Evolutionary conservation across 768 basidiomycete species (phyloP), one percentile per base, ranked within the genome.

Genomic region (Pleurotus salmoneostramineus): DNA sequence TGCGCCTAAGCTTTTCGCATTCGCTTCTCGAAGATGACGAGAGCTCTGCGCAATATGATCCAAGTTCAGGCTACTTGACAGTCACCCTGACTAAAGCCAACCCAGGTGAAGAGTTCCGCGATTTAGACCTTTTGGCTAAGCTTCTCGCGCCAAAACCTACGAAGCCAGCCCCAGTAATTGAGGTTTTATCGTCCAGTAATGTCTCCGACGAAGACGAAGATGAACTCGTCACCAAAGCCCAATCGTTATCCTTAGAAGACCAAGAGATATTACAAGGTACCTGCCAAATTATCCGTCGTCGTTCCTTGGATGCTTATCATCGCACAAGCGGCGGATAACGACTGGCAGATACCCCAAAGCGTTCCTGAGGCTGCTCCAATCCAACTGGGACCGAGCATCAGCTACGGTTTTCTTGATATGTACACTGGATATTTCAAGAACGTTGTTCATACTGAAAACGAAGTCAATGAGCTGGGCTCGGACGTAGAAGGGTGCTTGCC

Each of bases 111-210:
- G 73, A 78, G 32, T 95, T 93, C 65, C 69, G 83, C 46, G 91
- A 93, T 67, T 73, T 95, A 63, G 92, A 94, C 70, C 72, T 94
- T 42, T 72, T 94, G 54, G 81, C 90, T 3, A 91, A 87, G 65
- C 71, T 95, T 17, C 74, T 95, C 33, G 89, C 89, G 7, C 91
- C 91, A 15, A 80, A 79, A 35, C 76, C 77, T 17, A 67, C 75
- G 17, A 70, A 69, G 17, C 66, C 63, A 31, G 61, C 71, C 7
- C 72, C 75, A 2, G 56, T 63, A 3, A 89, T 93, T 57, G 88
- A 93, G 63, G 86, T 91, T 4, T 60, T 87, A 14, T 71, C 75
- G 4, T 71, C 72, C 17, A 66, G 71, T 48, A 62, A 64, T 27
- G 21, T 27, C 21, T 27, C 21, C 21, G 21, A 27, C 21, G 21